Evolutionary conservation across 495 filamentous ascomycete species (phyloP).

Genomic region (Geopyxis carbonaria): DNA sequence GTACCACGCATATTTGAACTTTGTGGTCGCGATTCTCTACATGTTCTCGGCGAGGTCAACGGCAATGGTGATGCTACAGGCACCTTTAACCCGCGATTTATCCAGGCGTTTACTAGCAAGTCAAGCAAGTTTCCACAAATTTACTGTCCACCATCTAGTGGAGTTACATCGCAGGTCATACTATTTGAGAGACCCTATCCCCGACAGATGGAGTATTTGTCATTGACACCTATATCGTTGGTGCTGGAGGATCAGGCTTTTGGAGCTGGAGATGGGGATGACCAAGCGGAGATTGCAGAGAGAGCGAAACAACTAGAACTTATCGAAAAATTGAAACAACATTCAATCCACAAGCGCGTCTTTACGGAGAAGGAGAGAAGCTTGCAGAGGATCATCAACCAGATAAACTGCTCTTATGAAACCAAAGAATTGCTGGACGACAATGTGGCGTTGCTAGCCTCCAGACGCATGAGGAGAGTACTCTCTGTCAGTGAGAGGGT

Average conservation of each 20-base stretch:
- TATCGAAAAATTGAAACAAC: conserved; percentile 76
- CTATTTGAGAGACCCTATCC: conserved; percentile 77
- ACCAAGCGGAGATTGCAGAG: conserved; percentile 41
- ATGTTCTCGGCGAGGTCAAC: conserved; percentile 73
- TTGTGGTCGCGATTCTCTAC: conserved; percentile 66
- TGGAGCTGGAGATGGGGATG: conserved; percentile 41
- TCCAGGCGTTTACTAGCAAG: conserved; percentile 46
- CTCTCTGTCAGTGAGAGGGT: conserved; percentile 90
- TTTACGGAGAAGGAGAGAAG: conserved; percentile 68
- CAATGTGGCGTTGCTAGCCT: conserved; percentile 65
- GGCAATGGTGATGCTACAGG: conserved; percentile 24
- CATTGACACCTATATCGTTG: conserved; percentile 71
- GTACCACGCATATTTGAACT: conserved; percentile 64
- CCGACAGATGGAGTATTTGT: conserved; percentile 89
- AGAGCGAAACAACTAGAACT: conserved; percentile 40
- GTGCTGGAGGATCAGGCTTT: conserved; percentile 62
- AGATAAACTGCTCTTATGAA: conserved; percentile 92
- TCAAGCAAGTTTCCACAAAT: conserved; percentile 47
- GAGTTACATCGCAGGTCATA: conserved; percentile 63
- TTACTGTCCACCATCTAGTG: conserved; percentile 43
- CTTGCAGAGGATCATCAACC: conserved; percentile 69
- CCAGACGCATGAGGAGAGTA: conserved; percentile 55
- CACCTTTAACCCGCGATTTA: conserved; percentile 47
- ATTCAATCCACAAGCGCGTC: conserved; percentile 60
- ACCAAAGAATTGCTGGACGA: conserved; percentile 65